Base-by-base conservation (phyloP, 257 asterid species). In the Capsicum chinense region DNA sequence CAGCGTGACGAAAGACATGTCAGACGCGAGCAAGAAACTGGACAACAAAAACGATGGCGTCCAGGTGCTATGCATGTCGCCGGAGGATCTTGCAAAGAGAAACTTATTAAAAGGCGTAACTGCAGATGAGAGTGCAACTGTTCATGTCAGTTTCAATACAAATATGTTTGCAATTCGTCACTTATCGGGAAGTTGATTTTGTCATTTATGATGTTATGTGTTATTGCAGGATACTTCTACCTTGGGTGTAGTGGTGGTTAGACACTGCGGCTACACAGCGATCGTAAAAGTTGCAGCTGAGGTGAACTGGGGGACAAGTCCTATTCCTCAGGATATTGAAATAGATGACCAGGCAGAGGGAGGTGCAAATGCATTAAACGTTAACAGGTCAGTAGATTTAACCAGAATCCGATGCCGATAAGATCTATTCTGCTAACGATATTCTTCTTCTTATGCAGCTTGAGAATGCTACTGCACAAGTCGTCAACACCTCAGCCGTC, bases 101-200 rank as follows among this genome's bases (percentile, higher is more conserved):
- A 95, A 93, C 88, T 86, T 97, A 85, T 92, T 97, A 52, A 97
- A 97, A 92, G 99, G 99, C 85, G 84, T 97, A 84, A 95, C 98
- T 68, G 97, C 99, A 21, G 98, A 97, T 89, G 98, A 97, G 87
- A 97, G 97, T 85, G 98, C 92, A 37, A 92, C 93, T 78, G 92
- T 93, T 78, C 97, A 92, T 87, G 99, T 97, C 86, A 90, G 99
- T 89, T 78, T 54, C 33, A 33, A 78, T 54, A 78, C 26, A 54
- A 14, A 54, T 78, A 7, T 78, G 66, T 26, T 76, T 76, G 3
- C 54, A 3, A 26, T 78, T 78, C 5, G 26, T 78, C 82, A 78
- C 33, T 70, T 59, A 52, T 54, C 50, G 54, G 50, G 33, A 15
- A 15, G 50, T 4, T 52, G 50, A 33, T 66, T 13, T 79, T 56